These are phyloP conservation scores for Antarctomyces pellizariae DNA, from an alignment of 495 filamentous ascomycete genomes.

Conservation along the genomic window DNA sequence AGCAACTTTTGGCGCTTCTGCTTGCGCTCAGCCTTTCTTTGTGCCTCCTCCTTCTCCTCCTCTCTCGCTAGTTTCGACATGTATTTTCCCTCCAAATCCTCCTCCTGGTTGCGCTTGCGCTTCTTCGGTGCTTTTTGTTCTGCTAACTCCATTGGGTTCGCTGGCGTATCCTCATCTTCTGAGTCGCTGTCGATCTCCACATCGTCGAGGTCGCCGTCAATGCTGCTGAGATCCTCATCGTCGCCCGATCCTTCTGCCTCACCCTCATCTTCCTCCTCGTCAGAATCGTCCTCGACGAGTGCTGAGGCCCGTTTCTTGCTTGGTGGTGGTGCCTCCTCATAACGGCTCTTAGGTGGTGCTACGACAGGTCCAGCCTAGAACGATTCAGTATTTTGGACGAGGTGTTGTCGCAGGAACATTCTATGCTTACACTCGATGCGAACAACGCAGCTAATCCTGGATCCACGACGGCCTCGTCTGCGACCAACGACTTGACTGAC, in stretches of 20 bases:
- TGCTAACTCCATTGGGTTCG: constrained; percentile 14
- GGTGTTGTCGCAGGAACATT: constrained; percentile 1
- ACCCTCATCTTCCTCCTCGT: constrained; percentile 19
- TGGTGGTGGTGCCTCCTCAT: constrained; percentile 14
- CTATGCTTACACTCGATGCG: constrained; percentile 43
- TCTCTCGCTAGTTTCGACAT: constrained; percentile 44
- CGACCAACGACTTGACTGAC: constrained; percentile 6
- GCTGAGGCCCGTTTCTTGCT: constrained; percentile 11
- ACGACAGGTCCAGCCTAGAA: constrained; percentile 44
- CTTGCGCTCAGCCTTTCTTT: constrained; percentile 23
- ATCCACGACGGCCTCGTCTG: constrained; percentile 34
- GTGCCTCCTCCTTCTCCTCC: constrained; percentile 18
- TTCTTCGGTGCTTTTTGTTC: constrained; percentile 33
- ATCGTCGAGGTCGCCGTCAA: constrained; percentile 16
- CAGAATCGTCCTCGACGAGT: constrained; percentile 17
- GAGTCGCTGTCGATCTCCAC: constrained; percentile 10
- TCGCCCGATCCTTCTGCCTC: constrained; percentile 19
- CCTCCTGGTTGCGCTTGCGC: constrained; percentile 45
- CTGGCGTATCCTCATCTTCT: constrained; percentile 14
- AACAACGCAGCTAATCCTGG: constrained; percentile 60
- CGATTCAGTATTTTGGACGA: constrained; percentile 1
- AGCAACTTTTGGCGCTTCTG: constrained; percentile 14
- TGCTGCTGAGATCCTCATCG: constrained; percentile 16
- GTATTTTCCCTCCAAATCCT: constrained; percentile 61
- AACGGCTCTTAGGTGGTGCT: constrained; percentile 26